A percentile compares a stretch with the other conserved stretches of the same genome.
phyloP scores from a whole-genome alignment of 371 early-diverging fungal genomes.

The Mortierella sp. region DNA sequence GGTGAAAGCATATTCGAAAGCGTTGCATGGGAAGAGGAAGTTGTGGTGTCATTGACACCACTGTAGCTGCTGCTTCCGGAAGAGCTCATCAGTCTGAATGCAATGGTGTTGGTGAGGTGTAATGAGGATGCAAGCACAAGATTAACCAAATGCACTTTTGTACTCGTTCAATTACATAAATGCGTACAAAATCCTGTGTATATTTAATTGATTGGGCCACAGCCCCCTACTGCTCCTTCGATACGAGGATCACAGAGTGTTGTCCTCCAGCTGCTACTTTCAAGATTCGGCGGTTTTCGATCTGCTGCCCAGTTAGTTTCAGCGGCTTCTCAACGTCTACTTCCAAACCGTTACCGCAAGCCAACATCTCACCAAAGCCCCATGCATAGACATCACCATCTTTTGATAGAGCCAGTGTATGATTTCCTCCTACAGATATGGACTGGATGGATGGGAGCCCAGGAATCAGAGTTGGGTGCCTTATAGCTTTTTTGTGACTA shows the following conservation, averaged over 20 bases:
- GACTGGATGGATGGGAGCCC: constrained; percentile 62
- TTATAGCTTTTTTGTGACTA: constrained; percentile 71
- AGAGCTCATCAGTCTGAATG: constrained; percentile 14
- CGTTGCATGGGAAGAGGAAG: neutral
- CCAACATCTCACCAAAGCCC: constrained; percentile 89
- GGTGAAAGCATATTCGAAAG: constrained; percentile 28
- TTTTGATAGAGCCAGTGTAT: constrained; percentile 78
- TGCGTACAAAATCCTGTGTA: too few species aligned
- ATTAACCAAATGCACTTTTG: too few species aligned
- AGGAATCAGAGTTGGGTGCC: constrained; percentile 67
- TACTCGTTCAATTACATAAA: too few species aligned
- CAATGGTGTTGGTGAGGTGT: neutral
- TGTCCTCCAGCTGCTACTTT: constrained; percentile 83
- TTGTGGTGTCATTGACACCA: neutral
- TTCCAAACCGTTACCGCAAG: constrained; percentile 82
- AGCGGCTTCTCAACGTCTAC: constrained; percentile 64
- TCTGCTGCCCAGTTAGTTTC: constrained; percentile 46
- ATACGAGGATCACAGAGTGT: constrained; percentile 75
- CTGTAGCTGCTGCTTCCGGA: constrained; percentile 1
- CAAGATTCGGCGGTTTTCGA: constrained; percentile 58
- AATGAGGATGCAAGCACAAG: neutral
- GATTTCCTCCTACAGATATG: constrained; percentile 90
- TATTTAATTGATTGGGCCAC: too few species aligned
- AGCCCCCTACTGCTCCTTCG: too few species aligned
- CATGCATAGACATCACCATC: constrained; percentile 88